phyloP scores from a whole-genome alignment of 2,329 filamentous ascomycete genomes.

The Aschersonia sp. region DNA sequence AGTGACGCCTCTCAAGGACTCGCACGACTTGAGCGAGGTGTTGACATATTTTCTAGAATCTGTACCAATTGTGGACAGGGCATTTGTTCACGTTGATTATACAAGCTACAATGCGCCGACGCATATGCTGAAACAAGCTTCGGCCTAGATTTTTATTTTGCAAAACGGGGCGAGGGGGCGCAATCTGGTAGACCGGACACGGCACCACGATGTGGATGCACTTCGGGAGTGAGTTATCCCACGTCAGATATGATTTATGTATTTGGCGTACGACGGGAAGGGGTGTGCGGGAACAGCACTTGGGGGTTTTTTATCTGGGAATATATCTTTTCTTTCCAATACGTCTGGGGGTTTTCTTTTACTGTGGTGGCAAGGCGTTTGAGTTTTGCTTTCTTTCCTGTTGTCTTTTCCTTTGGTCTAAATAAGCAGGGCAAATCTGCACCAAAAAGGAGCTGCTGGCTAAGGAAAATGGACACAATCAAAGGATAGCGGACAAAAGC shows the following conservation, averaged over 20 bases:
- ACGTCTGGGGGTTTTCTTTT: no score
- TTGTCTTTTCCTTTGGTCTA: not conserved
- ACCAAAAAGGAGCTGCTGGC: not conserved
- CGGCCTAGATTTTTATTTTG: slow-evolving; percentile 1
- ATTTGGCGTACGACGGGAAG: no score
- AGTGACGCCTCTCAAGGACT: slow-evolving; percentile 60
- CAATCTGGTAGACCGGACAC: no score
- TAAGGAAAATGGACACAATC: not conserved
- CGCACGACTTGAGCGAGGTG: slow-evolving; percentile 63
- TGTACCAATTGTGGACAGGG: slow-evolving; percentile 62
- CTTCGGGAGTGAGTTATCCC: no score
- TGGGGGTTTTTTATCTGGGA: no score
- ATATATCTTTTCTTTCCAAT: no score
- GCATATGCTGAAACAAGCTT: slow-evolving; percentile 31
- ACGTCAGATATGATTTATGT: no score
- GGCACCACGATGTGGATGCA: no score
- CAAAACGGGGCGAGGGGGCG: no score
- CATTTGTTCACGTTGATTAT: slow-evolving; percentile 55
- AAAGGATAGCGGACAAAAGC: not conserved
- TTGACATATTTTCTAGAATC: slow-evolving; percentile 76
- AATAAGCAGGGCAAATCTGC: not conserved
- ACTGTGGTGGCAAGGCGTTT: no score
- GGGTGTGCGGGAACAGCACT: no score
- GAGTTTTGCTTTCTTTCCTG: no score
- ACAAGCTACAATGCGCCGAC: slow-evolving; percentile 47